Conservation (phyloP, 495 filamentous ascomycete genomes). For the Xylaria sp. region DNA sequence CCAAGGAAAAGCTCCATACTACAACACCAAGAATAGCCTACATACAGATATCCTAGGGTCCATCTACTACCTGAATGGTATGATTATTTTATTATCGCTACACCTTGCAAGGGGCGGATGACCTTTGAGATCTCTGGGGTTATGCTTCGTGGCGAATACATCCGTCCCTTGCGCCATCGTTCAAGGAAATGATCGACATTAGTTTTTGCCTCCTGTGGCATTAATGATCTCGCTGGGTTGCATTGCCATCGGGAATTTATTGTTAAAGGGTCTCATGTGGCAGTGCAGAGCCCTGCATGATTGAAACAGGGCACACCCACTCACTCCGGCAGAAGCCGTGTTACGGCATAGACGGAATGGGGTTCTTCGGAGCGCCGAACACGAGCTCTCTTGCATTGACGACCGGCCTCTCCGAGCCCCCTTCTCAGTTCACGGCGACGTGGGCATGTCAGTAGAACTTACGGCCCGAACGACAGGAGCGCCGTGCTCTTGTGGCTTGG, state of each 20-base stretch:
- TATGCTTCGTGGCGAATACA: neutral
- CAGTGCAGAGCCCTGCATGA: slow-evolving; percentile 25
- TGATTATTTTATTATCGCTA: slow-evolving; percentile 14
- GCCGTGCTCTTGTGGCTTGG: slow-evolving; percentile 2
- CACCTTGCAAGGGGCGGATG: slow-evolving; percentile 11
- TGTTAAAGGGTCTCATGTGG: slow-evolving; percentile 23
- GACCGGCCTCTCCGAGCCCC: slow-evolving; percentile 8
- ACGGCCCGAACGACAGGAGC: slow-evolving; percentile 17
- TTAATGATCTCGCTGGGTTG: slow-evolving; percentile 22
- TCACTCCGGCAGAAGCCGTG: slow-evolving; percentile 12
- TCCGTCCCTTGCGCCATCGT: slow-evolving; percentile 7
- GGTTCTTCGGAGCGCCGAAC: slow-evolving; percentile 25
- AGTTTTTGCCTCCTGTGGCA: slow-evolving; percentile 2
- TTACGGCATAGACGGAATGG: slow-evolving; percentile 18
- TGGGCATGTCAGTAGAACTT: neutral
- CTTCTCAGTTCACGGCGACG: slow-evolving; percentile 5
- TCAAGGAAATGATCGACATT: slow-evolving; percentile 18
- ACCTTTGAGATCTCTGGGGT: slow-evolving; percentile 6
- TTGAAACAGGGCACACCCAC: slow-evolving; percentile 15
- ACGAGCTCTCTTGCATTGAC: slow-evolving; percentile 24
- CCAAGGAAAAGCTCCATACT: neutral
- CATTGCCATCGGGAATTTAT: slow-evolving; percentile 23
- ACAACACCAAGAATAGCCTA: slow-evolving; percentile 21
- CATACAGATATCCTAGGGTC: slow-evolving; percentile 5
- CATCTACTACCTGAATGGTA: neutral